Conservation (phyloP, 768 basidiomycete genomes). For the Lentinula boryana region DNA sequence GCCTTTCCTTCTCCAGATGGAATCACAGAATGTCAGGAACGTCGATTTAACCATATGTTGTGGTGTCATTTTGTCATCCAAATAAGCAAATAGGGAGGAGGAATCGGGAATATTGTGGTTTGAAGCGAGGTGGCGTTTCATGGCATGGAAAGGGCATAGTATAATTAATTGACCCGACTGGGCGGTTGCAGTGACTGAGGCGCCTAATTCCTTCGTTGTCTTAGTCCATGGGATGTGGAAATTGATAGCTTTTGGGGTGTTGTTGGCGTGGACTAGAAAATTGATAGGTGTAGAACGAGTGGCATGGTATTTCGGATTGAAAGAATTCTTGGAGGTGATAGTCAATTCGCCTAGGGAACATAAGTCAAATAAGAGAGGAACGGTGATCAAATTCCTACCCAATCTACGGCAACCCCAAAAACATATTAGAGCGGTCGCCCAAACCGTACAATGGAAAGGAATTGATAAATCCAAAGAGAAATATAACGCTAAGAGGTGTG, state of each 20-base stretch:
- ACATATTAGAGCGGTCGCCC: conserved; percentile 20
- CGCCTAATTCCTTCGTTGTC: conserved; percentile 17
- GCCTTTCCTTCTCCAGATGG: conserved; percentile 2
- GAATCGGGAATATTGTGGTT: no score
- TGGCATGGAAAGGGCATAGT: no score
- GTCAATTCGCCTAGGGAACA: conserved; percentile 13
- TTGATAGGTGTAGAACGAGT: not conserved
- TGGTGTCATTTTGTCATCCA: conserved; percentile 11
- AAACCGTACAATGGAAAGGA: conserved; percentile 25
- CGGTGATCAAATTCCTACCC: not conserved
- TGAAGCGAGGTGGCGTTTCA: no score
- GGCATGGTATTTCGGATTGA: conserved; percentile 11
- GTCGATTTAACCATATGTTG: conserved; percentile 6
- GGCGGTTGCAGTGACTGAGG: conserved; percentile 13
- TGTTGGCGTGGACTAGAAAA: not conserved
- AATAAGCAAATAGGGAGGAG: no score
- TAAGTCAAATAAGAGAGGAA: no score
- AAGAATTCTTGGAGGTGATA: conserved; percentile 8
- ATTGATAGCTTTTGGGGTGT: conserved; percentile 6
- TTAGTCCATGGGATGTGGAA: conserved; percentile 31
- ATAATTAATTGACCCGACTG: no score
- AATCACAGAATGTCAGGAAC: conserved; percentile 2
- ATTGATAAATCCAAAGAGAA: conserved; percentile 16
- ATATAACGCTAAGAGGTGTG: conserved; percentile 22
- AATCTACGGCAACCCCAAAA: conserved; percentile 27